phyloP scores from a whole-genome alignment of 2,329 filamentous ascomycete genomes.

The Bimuria novae-zelandiae region DNA sequence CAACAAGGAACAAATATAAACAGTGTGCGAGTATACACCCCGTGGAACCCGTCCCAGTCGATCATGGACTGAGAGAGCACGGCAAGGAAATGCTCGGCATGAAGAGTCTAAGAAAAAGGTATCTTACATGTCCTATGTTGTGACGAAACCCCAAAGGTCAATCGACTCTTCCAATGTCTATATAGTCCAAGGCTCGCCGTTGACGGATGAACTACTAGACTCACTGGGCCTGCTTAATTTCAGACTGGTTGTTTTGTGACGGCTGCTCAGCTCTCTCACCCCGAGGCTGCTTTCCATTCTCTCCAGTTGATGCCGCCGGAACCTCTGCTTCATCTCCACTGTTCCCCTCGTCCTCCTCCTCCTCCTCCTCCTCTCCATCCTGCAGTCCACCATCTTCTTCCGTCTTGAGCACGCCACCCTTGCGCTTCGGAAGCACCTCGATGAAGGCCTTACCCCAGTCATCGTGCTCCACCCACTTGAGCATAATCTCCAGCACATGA shows the following conservation, averaged over 20 bases:
- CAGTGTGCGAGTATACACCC: no score
- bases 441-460: slow-evolving; percentile 93
- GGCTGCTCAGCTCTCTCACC: background rate
- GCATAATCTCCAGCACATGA: slow-evolving; percentile 96
- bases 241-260: background rate
- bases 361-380: slow-evolving; percentile 17
- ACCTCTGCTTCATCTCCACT: background rate
- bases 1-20: no score
- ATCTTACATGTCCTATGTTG: background rate
- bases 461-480: slow-evolving; percentile 85
- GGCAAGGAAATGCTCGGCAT: no score
- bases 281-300: background rate
- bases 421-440: slow-evolving; percentile 85
- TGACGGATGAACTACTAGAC: no score
- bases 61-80: no score
- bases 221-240: background rate
- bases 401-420: slow-evolving; percentile 72
- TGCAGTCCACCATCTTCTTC: slow-evolving; percentile 19
- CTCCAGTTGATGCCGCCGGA: background rate
- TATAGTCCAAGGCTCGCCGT: background rate
- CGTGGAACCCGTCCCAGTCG: no score
- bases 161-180: background rate
- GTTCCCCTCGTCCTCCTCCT: slow-evolving; percentile 5
- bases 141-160: background rate
- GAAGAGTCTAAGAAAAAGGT: background rate